These are phyloP conservation scores for Candida patagonica DNA, from an alignment of 805 yeast species.

Conservation along the genomic window DNA sequence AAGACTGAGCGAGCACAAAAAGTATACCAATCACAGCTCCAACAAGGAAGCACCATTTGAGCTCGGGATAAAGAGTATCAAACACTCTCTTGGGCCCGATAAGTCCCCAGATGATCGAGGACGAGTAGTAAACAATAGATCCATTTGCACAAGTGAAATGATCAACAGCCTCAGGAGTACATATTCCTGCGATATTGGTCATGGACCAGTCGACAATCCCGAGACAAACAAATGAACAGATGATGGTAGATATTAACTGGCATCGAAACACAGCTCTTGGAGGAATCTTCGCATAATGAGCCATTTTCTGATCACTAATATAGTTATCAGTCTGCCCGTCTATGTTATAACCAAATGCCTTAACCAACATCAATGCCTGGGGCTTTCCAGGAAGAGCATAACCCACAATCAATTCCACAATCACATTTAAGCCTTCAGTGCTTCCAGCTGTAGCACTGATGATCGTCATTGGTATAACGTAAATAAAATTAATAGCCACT, in stretches of 20 bases:
- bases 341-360: constrained; percentile 29
- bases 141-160: constrained; percentile 31
- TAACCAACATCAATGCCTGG: constrained; percentile 34
- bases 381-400: constrained; percentile 57
- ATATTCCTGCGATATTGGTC: constrained; percentile 24
- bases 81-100: constrained; percentile 36
- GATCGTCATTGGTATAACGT: constrained; percentile 54
- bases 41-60: constrained; percentile 37
- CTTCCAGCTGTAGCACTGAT: constrained; percentile 54
- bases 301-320: constrained; percentile 50
- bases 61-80: constrained; percentile 35
- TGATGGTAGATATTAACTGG: constrained; percentile 23
- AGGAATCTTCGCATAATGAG: constrained; percentile 39
- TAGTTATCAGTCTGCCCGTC: constrained; percentile 52
- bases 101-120: constrained; percentile 35
- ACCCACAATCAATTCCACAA: constrained; percentile 57
- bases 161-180: constrained; percentile 21
- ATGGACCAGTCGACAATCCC: constrained; percentile 27
- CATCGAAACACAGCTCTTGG: constrained; percentile 17
- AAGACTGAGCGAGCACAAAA: neutral
- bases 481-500: constrained; percentile 42
- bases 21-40: neutral
- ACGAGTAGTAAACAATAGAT: constrained; percentile 39
- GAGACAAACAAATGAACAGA: constrained; percentile 21
- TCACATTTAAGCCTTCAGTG: constrained; percentile 47